These are phyloP conservation scores for Hanseniaspora uvarum DNA, from an alignment of 1,139 yeast species.

Conservation along the genomic window DNA sequence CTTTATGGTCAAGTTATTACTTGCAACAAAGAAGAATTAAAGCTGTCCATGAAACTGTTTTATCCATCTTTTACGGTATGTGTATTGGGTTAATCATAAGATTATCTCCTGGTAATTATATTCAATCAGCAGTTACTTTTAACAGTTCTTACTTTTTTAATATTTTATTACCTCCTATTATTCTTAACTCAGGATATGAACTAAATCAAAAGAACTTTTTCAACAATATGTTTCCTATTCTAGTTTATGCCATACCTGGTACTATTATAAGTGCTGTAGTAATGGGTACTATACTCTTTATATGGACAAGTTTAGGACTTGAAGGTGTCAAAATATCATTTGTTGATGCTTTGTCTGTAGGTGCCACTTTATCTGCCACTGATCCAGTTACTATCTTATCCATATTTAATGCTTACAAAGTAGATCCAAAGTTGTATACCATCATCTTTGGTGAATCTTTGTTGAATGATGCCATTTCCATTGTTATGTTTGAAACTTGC, in stretches of 20 bases:
- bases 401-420: slow-evolving; percentile 92
- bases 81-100: slow-evolving; percentile 84
- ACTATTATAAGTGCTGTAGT: slow-evolving; percentile 87
- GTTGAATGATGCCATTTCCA: slow-evolving; percentile 92
- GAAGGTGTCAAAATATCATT: slow-evolving; percentile 82
- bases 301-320: slow-evolving; percentile 86
- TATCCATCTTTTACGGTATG: slow-evolving; percentile 95
- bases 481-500: slow-evolving; percentile 98
- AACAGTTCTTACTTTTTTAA: slow-evolving; percentile 91
- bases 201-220: slow-evolving; percentile 92
- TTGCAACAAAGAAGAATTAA: slow-evolving; percentile 83
- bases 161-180: slow-evolving; percentile 88
- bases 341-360: slow-evolving; percentile 93
- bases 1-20: slow-evolving; percentile 91
- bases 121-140: slow-evolving; percentile 93
- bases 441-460: slow-evolving; percentile 94
- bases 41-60: slow-evolving; percentile 92
- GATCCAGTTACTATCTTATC: slow-evolving; percentile 97
- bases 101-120: slow-evolving; percentile 87
- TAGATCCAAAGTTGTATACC: slow-evolving; percentile 92
- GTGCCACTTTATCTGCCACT: slow-evolving; percentile 95
- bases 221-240: slow-evolving; percentile 78
- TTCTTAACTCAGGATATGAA: slow-evolving; percentile 91
- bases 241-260: slow-evolving; percentile 95
- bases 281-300: slow-evolving; percentile 68